Evolutionary conservation across 768 basidiomycete genomes (phyloP), one percentile per base, ranked within the genome.

Genomic region (Termitomyces sp.): DNA sequence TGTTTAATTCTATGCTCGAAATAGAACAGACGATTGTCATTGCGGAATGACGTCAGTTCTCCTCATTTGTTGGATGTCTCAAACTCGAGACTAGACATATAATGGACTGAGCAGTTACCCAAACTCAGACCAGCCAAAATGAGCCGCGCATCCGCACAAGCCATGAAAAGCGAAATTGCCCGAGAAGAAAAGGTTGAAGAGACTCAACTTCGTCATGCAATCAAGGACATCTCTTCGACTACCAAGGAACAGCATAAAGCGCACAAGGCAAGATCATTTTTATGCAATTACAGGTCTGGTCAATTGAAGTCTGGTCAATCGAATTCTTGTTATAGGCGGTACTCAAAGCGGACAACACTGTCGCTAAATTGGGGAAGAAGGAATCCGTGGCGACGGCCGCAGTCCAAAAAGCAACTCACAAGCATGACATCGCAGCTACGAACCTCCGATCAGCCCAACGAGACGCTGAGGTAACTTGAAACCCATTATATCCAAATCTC

Each of bases 211-310:
- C 75, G 82, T 65, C 74, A 77, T 46, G 75, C 80, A 35, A 59
- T 83, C 59, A 83, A 82, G 63, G 80, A 84, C 49, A 70, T 87
- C 33, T 68, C 70, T 19, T 70, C 71, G 33, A 73, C 76, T 8
- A 83, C 87, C 65, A 85, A 85, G 71, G 67, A 68, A 14, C 74
- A 81, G 54, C 64, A 70, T 35, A 82, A 81, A 63, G 76, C 78
- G 26, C 70, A 75, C 55, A 85, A 84, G 73, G 83, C 80, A 52
- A n/a, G 44, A 14, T 12, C 12, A 10, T 30, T 9, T 40, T 15
- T 15, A 11, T 33, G 31, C 28, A 30, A 35, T n/a, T 1, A 26
- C 9, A 33, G 15, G 47, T 4, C 23, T 48, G 9, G 23, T 49
- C 8, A 9, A 47, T 19, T 47, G 19, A n/a, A n/a, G 47, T 4